phyloP scores from a whole-genome alignment of 2,329 filamentous ascomycete species.

The Verticillium zaregamsianum region DNA sequence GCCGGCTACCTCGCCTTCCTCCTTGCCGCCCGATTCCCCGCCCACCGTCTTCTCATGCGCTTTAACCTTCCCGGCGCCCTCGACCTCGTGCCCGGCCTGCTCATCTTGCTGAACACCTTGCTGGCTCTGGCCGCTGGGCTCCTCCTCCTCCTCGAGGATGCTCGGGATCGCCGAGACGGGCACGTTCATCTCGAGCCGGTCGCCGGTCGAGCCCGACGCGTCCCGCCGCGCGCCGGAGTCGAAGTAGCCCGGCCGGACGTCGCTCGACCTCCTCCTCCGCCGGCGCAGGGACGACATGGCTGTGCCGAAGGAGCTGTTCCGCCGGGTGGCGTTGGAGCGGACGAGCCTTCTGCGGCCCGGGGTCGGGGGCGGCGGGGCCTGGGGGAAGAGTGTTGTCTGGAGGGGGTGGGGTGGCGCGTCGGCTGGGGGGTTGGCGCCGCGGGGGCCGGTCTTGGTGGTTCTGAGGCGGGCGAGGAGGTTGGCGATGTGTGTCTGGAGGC shows the following conservation, averaged over 20 bases:
- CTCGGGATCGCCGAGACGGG: conserved; percentile 1
- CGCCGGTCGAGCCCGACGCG: background rate
- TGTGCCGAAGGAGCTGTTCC: background rate
- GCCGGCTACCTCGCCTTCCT: too few relatives aligned
- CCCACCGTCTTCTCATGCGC: too few relatives aligned
- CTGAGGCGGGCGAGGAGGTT: background rate
- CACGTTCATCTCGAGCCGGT: conserved; percentile 10
- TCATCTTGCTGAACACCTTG: background rate
- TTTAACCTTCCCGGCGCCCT: too few relatives aligned
- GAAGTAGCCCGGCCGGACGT: conserved; percentile 10
- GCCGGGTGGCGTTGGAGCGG: background rate
- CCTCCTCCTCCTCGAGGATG: background rate
- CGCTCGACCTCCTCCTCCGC: background rate
- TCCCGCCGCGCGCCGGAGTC: background rate
- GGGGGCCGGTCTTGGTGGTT: background rate
- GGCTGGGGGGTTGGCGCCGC: background rate
- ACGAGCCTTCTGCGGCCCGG: background rate
- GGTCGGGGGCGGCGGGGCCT: background rate
- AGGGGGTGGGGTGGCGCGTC: background rate
- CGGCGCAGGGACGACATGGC: conserved; percentile 1
- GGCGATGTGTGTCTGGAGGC: background rate
- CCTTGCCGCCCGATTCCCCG: too few relatives aligned
- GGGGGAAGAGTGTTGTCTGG: background rate
- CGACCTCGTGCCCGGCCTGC: background rate
- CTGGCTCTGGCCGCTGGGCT: background rate